Percentiles rank a stretch among this genome's conserved stretches.
Evolutionary conservation across 257 asterid species (phyloP).

Genomic region (Penstemon eatonii): DNA sequence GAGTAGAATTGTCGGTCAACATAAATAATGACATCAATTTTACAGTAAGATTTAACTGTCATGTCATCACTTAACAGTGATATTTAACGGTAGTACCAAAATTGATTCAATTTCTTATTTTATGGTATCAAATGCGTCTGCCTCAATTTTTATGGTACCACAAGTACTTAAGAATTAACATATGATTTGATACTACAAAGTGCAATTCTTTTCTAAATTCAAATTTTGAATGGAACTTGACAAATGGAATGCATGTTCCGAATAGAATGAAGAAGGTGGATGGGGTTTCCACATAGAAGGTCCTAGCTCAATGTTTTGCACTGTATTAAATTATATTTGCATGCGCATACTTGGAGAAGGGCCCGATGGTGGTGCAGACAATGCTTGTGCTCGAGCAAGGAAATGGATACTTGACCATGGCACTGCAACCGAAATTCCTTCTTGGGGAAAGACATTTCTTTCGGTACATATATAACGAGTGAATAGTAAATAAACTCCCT

Average conservation of each 20-base stretch:
- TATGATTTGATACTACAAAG: no score
- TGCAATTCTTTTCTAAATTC: no score
- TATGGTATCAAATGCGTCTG: no score
- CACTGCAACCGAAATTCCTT: constrained; percentile 58
- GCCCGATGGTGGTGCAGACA: constrained; percentile 48
- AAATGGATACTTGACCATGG: constrained; percentile 81
- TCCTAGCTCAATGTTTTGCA: constrained; percentile 70
- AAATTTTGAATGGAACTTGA: background rate
- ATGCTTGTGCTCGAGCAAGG: constrained; percentile 56
- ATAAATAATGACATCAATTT: no score
- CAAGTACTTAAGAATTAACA: no score
- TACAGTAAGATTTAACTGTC: no score
- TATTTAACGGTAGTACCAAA: no score
- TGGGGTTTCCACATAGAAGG: constrained; percentile 81
- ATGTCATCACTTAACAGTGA: no score
- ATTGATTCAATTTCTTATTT: no score
- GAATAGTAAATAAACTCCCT: no score
- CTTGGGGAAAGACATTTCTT: constrained; percentile 80
- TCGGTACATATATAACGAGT: constrained; percentile 38
- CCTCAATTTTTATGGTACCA: no score
- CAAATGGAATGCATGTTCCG: background rate
- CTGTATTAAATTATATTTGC: constrained; percentile 54
- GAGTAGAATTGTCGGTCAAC: no score
- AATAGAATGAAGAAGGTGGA: constrained; percentile 67
- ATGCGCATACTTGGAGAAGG: constrained; percentile 67